Evolutionary conservation across 805 yeast genomes (phyloP).

Genomic region (Ogataea ganodermae): DNA sequence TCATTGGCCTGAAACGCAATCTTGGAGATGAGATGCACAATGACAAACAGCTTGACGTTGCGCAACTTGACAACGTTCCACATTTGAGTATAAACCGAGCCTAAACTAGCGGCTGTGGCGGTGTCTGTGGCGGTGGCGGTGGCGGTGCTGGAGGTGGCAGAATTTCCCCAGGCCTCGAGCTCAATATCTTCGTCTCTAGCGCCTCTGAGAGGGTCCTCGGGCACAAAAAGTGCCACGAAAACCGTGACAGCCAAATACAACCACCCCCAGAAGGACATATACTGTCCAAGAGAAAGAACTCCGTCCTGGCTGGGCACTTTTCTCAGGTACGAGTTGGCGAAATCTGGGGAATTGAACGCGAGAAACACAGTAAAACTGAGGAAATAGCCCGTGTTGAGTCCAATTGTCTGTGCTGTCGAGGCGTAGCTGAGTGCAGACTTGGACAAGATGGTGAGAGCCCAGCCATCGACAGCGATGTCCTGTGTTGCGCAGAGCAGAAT

Average conservation of each 20-base stretch:
- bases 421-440: slow-evolving; percentile 83
- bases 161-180: slow-evolving; percentile 6
- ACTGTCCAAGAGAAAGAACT: slow-evolving; percentile 68
- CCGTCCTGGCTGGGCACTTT: slow-evolving; percentile 61
- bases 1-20: slow-evolving; percentile 95
- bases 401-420: slow-evolving; percentile 96
- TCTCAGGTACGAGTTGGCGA: slow-evolving; percentile 84
- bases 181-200: slow-evolving; percentile 25
- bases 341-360: slow-evolving; percentile 88
- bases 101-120: slow-evolving; percentile 35
- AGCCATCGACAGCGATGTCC: slow-evolving; percentile 98
- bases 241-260: slow-evolving; percentile 68
- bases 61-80: slow-evolving; percentile 64
- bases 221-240: slow-evolving; percentile 56
- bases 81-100: slow-evolving; percentile 65
- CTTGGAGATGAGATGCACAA: slow-evolving; percentile 77
- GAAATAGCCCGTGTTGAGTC: slow-evolving; percentile 91
- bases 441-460: slow-evolving; percentile 91
- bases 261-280: slow-evolving; percentile 77
- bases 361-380: slow-evolving; percentile 87
- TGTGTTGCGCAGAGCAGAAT: slow-evolving; percentile 95
- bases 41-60: slow-evolving; percentile 71
- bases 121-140: slow-evolving; percentile 11
- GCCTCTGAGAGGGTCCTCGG: slow-evolving; percentile 68
- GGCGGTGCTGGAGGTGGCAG: slow-evolving; percentile 18